Conservation (phyloP, 2,329 filamentous ascomycete genomes). For the Spiromastix sp. region DNA sequence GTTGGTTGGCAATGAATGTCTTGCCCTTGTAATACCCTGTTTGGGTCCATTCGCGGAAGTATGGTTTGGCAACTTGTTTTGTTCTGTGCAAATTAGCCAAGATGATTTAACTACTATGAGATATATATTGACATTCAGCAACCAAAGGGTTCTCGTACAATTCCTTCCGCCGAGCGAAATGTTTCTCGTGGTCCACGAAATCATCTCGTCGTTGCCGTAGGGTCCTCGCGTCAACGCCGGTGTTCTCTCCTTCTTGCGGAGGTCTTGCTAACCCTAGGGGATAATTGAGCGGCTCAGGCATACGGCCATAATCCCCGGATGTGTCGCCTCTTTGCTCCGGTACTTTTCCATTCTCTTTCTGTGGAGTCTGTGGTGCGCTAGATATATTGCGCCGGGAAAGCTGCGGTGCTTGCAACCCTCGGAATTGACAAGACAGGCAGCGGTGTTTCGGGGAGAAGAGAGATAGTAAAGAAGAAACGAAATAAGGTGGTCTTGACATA, state of each 20-base stretch:
- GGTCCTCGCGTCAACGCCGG: conserved; percentile 59
- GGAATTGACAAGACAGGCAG: conserved; percentile 28
- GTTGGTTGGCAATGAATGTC: conserved; percentile 74
- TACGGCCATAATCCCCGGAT: conserved; percentile 34
- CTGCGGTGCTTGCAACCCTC: conserved; percentile 13
- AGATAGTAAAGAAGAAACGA: background rate
- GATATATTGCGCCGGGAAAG: conserved; percentile 9
- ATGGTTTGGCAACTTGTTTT: conserved; percentile 69
- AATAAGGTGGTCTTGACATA: background rate
- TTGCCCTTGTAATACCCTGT: conserved; percentile 77
- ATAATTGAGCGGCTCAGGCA: conserved; percentile 47
- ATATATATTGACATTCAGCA: background rate
- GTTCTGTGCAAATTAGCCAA: conserved; percentile 42
- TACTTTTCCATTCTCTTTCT: conserved; percentile 4
- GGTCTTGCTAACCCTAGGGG: conserved; percentile 74
- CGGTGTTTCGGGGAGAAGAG: conserved; percentile 16
- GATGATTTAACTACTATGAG: conserved; percentile 6
- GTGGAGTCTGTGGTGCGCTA: conserved; percentile 8
- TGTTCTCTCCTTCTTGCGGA: conserved; percentile 70
- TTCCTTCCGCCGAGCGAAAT: conserved; percentile 63
- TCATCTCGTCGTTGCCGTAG: conserved; percentile 62
- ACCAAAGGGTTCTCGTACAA: conserved; percentile 45
- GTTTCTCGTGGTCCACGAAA: conserved; percentile 76
- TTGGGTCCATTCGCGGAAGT: conserved; percentile 93
- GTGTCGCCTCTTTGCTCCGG: conserved; percentile 15